Conservation (phyloP, 2,329 filamentous ascomycete genomes). For the Alternaria burnsii region DNA sequence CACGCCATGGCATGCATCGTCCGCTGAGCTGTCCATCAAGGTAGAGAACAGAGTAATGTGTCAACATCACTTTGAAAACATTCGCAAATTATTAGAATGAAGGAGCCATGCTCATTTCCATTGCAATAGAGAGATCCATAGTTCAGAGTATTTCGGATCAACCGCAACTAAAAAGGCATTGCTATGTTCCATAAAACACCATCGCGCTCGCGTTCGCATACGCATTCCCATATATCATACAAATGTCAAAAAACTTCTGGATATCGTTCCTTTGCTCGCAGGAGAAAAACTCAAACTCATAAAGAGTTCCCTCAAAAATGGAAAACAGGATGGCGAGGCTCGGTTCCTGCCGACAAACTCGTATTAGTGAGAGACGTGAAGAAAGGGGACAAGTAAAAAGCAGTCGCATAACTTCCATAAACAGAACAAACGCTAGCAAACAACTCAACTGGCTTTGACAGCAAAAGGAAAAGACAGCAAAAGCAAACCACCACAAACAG, state of each 20-base stretch:
- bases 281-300: not conserved
- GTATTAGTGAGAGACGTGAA: constrained; percentile 16
- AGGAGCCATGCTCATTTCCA: not conserved
- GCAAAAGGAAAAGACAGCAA: not conserved
- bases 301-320: not conserved
- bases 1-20: not conserved
- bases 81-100: no score
- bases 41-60: no score
- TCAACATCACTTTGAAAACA: no score
- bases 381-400: not conserved
- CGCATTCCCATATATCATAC: not conserved
- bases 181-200: not conserved
- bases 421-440: no score
- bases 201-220: not conserved
- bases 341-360: constrained; percentile 4
- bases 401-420: no score
- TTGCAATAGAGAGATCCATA: not conserved
- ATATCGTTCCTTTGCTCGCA: not conserved
- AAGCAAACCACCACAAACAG: not conserved
- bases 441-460: no score
- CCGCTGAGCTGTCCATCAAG: no score
- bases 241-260: not conserved
- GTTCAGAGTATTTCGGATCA: no score
- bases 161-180: no score
- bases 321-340: not conserved